A percentile compares a stretch with the other conserved stretches of the same genome.
Conservation (phyloP, 2,329 filamentous ascomycete genomes). For the Fusarium denticulatum region DNA sequence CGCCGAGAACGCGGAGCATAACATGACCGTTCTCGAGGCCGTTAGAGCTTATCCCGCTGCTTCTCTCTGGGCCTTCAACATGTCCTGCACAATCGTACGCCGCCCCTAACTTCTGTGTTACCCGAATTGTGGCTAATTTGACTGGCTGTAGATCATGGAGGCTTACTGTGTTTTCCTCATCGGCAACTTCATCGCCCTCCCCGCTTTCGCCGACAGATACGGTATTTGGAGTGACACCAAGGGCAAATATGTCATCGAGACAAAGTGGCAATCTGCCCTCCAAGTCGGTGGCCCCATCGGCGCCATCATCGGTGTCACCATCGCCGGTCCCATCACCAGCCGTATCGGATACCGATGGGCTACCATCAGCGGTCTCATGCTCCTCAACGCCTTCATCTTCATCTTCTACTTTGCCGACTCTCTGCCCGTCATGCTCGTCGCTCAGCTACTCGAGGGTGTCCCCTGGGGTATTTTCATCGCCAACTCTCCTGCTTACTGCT, state of each 20-base stretch:
- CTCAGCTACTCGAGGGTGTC: constrained; percentile 67
- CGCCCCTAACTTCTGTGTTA: background rate
- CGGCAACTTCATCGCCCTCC: constrained; percentile 57
- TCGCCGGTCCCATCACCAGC: constrained; percentile 52
- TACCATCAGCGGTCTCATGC: constrained; percentile 50
- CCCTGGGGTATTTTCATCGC: constrained; percentile 72
- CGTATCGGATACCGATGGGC: constrained; percentile 51
- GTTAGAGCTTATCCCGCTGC: constrained; percentile 55
- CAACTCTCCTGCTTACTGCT: constrained; percentile 69
- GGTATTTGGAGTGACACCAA: constrained; percentile 44
- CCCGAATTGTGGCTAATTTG: background rate
- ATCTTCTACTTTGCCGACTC: constrained; percentile 64
- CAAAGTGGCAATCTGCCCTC: constrained; percentile 53
- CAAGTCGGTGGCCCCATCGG: constrained; percentile 49
- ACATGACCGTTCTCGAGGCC: constrained; percentile 52
- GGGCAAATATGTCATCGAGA: constrained; percentile 49
- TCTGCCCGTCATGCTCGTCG: constrained; percentile 55
- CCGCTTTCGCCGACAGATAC: constrained; percentile 50
- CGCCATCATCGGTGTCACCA: constrained; percentile 49
- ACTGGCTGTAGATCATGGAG: constrained; percentile 57
- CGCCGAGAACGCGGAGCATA: constrained; percentile 55
- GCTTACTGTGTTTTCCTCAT: constrained; percentile 61
- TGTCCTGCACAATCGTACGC: constrained; percentile 61
- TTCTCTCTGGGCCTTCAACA: constrained; percentile 58
- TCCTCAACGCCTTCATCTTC: constrained; percentile 53